Evolutionary conservation across 2,329 filamentous ascomycete species (phyloP), one percentile per base, ranked within the genome.

Genomic region (Xylariales sp.): DNA sequence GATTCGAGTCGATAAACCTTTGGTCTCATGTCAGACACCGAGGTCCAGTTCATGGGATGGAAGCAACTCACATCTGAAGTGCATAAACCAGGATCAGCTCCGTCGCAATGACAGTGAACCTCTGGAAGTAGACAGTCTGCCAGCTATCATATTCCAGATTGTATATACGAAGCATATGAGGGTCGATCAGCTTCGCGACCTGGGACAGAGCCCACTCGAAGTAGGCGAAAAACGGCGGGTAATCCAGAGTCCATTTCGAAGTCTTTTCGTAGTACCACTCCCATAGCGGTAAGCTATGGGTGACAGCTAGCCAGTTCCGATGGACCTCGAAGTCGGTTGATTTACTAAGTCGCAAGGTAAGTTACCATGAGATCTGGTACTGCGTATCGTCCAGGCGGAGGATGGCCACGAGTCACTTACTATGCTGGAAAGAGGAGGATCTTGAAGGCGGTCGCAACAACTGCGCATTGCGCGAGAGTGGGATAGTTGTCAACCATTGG

Each of bases 241-340:
- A 98, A 69, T 98, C 93, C 58, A 98, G 83, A 0, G 93, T 98
- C 93, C 93, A 98, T 88, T 97, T 88, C 45, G 93, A 98, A 2
- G 90, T 95, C 68, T 90, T 85, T 73, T 98, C 93, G 60, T 84
- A 90, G 67, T 98, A 98, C 93, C 93, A 98, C 52, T 94, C 74
- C 63, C 86, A 81, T 38, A 90, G 67, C 3, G 91, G 87, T 15
- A 97, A 75, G 47, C 86, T 95, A 66, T 95, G 76, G 4, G 93
- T 97, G 53, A 97, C 88, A 49, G 93, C 93, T 29, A 98, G 81
- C 93, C 93, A 98, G 71, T 98, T 98, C 51, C 93, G 84, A 67
- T 98, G 93, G 42, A 98, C 93, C 65, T 98, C 93, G 57, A 98
- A 98, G 64, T 98, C 93, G 54, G 93, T 98, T 5, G 93, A 98